phyloP scores from a whole-genome alignment of 2,329 filamentous ascomycete genomes.

The Clarireedia hainanense region DNA sequence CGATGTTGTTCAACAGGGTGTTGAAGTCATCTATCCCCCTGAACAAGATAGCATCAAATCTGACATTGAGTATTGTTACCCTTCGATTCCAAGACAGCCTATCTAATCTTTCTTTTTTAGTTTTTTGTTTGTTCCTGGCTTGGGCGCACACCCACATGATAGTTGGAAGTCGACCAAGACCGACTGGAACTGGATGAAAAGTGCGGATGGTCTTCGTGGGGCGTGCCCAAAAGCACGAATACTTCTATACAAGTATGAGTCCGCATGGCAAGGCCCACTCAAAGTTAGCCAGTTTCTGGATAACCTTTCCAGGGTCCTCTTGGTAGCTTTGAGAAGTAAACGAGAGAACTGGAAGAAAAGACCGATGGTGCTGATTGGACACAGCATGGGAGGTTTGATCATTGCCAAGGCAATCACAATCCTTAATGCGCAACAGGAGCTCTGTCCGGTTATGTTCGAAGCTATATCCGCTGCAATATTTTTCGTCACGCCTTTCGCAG shows the following conservation, averaged over 20 bases:
- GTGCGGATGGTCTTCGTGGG: background rate
- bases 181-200: background rate
- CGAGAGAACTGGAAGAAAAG: background rate
- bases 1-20: no score
- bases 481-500: conserved; percentile 7
- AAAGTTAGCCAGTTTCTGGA: background rate
- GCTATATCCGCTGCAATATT: conserved; percentile 3
- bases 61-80: no score
- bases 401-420: conserved; percentile 29
- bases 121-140: background rate
- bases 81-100: no score
- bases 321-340: background rate
- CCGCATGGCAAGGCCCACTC: conserved; percentile 2
- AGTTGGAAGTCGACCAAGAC: background rate
- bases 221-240: conserved; percentile 4
- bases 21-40: no score
- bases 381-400: conserved; percentile 35
- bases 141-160: background rate
- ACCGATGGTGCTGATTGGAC: conserved; percentile 31
- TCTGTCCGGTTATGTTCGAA: conserved; percentile 1
- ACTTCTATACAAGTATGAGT: conserved; percentile 4
- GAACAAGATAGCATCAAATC: no score
- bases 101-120: no score
- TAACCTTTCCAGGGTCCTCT: background rate
- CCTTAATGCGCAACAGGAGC: background rate